These are phyloP conservation scores for Penicillium nordicum DNA, from an alignment of 2,329 filamentous ascomycete genomes.

Conservation along the genomic window DNA sequence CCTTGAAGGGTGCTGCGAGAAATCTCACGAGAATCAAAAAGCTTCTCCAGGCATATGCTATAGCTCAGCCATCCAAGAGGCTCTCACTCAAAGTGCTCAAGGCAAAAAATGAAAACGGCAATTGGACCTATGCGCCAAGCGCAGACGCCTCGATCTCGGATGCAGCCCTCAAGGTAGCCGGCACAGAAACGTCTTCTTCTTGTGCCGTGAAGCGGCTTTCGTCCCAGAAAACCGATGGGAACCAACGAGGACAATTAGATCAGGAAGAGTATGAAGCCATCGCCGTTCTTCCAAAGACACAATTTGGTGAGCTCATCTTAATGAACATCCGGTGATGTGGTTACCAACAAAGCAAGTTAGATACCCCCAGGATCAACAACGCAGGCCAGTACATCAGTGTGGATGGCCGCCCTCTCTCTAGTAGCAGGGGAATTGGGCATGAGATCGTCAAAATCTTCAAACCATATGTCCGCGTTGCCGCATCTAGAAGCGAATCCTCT, in stretches of 20 bases:
- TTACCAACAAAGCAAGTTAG: conserved; percentile 30
- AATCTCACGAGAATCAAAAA: conserved; percentile 51
- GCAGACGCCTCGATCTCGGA: conserved; percentile 48
- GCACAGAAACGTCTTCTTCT: conserved; percentile 52
- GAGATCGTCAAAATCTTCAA: conserved; percentile 53
- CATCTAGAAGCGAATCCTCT: conserved; percentile 18
- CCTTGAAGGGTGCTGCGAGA: conserved; percentile 51
- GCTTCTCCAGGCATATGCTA: conserved; percentile 57
- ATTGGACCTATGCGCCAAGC: conserved; percentile 60
- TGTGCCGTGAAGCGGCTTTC: conserved; percentile 40
- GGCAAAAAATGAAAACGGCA: conserved; percentile 58
- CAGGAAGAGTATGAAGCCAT: conserved; percentile 42
- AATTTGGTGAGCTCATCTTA: conserved; percentile 31
- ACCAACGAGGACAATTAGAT: not conserved
- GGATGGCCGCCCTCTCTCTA: conserved; percentile 55
- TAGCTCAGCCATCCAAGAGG: conserved; percentile 55
- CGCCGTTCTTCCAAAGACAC: conserved; percentile 50
- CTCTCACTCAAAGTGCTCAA: conserved; percentile 56
- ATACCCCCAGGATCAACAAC: conserved; percentile 34
- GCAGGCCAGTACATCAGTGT: conserved; percentile 53
- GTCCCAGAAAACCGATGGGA: conserved; percentile 18
- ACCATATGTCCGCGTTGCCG: conserved; percentile 44
- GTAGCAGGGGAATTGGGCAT: conserved; percentile 50
- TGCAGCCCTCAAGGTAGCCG: conserved; percentile 55
- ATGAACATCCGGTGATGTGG: not conserved